phyloP scores from a whole-genome alignment of 306 rosid genomes.

The Astragalus membranaceus region DNA sequence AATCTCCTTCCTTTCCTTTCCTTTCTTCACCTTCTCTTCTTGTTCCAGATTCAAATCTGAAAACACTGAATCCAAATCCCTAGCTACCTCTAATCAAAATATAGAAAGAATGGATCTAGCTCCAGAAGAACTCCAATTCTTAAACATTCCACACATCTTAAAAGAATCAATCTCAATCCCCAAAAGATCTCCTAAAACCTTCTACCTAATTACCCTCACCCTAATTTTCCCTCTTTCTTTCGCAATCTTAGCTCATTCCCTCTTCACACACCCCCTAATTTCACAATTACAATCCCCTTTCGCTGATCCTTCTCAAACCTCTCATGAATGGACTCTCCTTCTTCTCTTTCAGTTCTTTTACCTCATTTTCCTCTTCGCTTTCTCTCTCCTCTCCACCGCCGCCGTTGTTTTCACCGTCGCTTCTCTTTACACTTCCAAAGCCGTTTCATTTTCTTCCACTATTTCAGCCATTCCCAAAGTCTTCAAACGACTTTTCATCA shows the following conservation, averaged over 20 bases:
- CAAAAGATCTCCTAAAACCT: conserved; percentile 68
- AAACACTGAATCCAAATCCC: not conserved
- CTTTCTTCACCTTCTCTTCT: not conserved
- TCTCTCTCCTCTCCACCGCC: conserved; percentile 95
- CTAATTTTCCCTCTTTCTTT: conserved; percentile 85
- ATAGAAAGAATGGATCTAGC: conserved; percentile 60
- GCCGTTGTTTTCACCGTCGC: conserved; percentile 95
- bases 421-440: conserved; percentile 76
- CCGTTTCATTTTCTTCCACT: conserved; percentile 70
- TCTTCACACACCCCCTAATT: conserved; percentile 81
- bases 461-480: conserved; percentile 80
- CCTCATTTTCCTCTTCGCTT: conserved; percentile 82
- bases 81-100: no score
- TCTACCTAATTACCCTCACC: conserved; percentile 73
- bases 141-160: conserved; percentile 45
- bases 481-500: conserved; percentile 77
- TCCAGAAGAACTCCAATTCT: conserved; percentile 77
- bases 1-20: not conserved
- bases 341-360: conserved; percentile 68
- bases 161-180: conserved; percentile 79
- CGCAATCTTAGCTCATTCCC: conserved; percentile 85
- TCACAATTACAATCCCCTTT: conserved; percentile 54
- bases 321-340: conserved; percentile 72
- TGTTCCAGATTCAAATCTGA: not conserved
- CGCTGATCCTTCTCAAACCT: conserved; percentile 48